Conservation (phyloP, 768 basidiomycete species). For the Sarcodon sp. region DNA sequence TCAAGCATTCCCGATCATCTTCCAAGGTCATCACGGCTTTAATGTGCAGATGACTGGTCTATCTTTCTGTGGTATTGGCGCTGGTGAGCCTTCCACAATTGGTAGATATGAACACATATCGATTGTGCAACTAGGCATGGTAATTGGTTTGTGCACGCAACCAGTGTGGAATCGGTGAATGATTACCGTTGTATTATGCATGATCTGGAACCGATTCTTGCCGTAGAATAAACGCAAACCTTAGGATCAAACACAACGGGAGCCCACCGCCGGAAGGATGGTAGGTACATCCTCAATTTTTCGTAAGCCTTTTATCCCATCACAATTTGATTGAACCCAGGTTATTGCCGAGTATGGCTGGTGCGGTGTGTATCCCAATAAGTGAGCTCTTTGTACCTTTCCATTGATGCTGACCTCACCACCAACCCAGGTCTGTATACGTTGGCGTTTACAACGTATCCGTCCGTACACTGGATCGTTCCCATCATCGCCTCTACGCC, state of each 20-base stretch:
- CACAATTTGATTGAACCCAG: conserved; percentile 16
- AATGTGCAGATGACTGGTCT: conserved; percentile 31
- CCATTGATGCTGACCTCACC: too few species aligned
- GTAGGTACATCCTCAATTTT: too few species aligned
- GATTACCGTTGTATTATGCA: too few species aligned
- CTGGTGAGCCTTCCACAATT: conserved; percentile 9
- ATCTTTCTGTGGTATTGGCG: conserved; percentile 32
- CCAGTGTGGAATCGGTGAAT: conserved; percentile 24
- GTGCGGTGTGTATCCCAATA: conserved; percentile 50
- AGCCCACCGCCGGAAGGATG: too few species aligned
- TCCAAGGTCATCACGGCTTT: conserved; percentile 32
- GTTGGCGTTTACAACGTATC: conserved; percentile 42
- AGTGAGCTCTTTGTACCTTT: too few species aligned
- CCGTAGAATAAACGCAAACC: too few species aligned
- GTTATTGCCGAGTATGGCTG: conserved; percentile 52
- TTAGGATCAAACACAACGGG: too few species aligned
- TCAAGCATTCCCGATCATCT: conserved; percentile 44
- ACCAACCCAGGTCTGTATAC: conserved; percentile 26
- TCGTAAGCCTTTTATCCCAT: too few species aligned
- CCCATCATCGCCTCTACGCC: conserved; percentile 31
- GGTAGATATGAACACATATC: too few species aligned
- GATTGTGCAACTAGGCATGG: conserved; percentile 13
- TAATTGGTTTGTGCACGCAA: conserved; percentile 17
- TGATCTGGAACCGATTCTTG: too few species aligned
- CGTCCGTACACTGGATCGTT: conserved; percentile 31